Evolutionary conservation across 1,284 basidiomycete species (phyloP).

Genomic region (Irpex sp.): DNA sequence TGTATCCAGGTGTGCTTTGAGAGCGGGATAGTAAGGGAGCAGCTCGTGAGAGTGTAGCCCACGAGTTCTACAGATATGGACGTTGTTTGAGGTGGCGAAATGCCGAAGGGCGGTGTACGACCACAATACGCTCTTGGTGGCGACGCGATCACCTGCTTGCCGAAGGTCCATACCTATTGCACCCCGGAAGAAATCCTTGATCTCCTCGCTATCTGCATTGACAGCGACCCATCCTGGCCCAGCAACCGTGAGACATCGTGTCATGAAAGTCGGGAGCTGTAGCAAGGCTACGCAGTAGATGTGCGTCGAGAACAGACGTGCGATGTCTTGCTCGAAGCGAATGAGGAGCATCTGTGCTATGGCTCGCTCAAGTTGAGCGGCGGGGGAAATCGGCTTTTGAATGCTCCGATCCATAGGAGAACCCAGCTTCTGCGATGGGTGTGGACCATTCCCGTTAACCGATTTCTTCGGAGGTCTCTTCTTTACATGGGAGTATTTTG

Average conservation of each 20-base stretch:
- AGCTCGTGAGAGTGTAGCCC: constrained; percentile 63
- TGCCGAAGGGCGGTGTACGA: constrained; percentile 70
- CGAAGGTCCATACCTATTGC: constrained; percentile 69
- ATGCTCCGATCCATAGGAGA: constrained; percentile 50
- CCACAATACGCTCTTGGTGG: constrained; percentile 73
- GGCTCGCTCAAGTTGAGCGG: constrained; percentile 58
- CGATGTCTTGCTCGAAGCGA: constrained; percentile 68
- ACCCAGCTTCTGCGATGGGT: constrained; percentile 31
- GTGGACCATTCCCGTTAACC: constrained; percentile 27
- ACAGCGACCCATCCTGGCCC: constrained; percentile 64
- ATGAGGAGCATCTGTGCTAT: constrained; percentile 61
- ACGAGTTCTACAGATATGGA: constrained; percentile 55
- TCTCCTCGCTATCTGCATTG: constrained; percentile 61
- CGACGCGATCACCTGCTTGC: constrained; percentile 68
- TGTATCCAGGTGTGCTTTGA: constrained; percentile 55
- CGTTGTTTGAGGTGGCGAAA: constrained; percentile 67
- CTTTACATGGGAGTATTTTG: constrained; percentile 71
- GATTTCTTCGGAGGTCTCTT: constrained; percentile 50
- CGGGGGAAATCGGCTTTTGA: constrained; percentile 48
- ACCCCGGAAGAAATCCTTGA: constrained; percentile 68
- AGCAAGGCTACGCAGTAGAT: constrained; percentile 58
- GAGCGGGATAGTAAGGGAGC: constrained; percentile 52
- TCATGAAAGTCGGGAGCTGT: constrained; percentile 61
- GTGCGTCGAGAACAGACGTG: constrained; percentile 64
- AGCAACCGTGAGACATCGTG: constrained; percentile 54